A percentile compares a stretch with the other conserved stretches of the same genome.
Conservation (phyloP, 139 green algal species). For the Ostreobium quekettii region DNA sequence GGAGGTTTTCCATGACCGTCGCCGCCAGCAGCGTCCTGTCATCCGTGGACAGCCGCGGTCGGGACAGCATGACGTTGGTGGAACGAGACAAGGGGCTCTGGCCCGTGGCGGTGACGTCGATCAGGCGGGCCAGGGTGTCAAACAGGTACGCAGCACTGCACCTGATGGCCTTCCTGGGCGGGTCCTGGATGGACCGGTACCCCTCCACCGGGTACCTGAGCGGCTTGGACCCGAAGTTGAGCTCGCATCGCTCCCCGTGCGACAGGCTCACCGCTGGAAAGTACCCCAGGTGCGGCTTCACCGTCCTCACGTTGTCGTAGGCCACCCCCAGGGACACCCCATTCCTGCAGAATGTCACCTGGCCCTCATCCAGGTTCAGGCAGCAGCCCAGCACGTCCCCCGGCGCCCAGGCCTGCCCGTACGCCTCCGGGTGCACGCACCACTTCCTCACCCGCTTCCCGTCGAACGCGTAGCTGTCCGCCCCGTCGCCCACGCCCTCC, state of each 20-base stretch:
- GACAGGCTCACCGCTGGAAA: slow-evolving; percentile 75
- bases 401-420: slow-evolving; percentile 58
- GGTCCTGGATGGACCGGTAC: slow-evolving; percentile 56
- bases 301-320: slow-evolving; percentile 47
- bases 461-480: slow-evolving; percentile 73
- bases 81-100: not conserved
- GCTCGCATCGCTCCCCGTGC: slow-evolving; percentile 57
- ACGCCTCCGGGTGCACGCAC: slow-evolving; percentile 62
- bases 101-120: slow-evolving; percentile 20
- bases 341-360: slow-evolving; percentile 77
- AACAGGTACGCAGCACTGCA: slow-evolving; percentile 37
- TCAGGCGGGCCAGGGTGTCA: slow-evolving; percentile 47
- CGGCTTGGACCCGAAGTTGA: slow-evolving; percentile 73
- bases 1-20: slow-evolving; percentile 17
- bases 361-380: slow-evolving; percentile 72
- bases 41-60: slow-evolving; percentile 19
- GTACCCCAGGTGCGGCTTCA: slow-evolving; percentile 56
- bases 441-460: slow-evolving; percentile 78
- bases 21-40: slow-evolving; percentile 34
- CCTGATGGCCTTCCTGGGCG: slow-evolving; percentile 19
- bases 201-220: slow-evolving; percentile 65
- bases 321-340: slow-evolving; percentile 68
- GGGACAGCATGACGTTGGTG: not conserved
- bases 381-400: slow-evolving; percentile 83
- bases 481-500: slow-evolving; percentile 84